These are phyloP conservation scores for Hyphodiscus hymeniophilus DNA, from an alignment of 495 filamentous ascomycete species.

Conservation along the genomic window DNA sequence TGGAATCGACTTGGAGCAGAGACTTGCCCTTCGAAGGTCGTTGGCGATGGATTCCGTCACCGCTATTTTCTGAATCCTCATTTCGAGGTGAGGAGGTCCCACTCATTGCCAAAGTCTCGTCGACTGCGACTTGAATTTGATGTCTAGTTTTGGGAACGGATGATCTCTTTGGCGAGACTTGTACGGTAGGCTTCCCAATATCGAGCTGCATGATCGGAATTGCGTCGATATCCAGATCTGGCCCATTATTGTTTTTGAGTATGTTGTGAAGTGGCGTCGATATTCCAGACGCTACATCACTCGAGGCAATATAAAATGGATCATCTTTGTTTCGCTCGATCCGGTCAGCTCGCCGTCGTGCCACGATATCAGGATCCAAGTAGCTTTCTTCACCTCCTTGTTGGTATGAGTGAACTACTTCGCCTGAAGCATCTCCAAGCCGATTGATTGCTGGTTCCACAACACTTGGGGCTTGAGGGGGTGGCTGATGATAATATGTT, in stretches of 20 bases:
- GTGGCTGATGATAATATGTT: conserved; percentile 48
- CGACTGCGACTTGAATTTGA: conserved; percentile 29
- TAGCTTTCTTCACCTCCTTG: conserved; percentile 45
- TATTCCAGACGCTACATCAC: conserved; percentile 40
- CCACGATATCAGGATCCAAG: conserved; percentile 53
- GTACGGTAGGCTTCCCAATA: conserved; percentile 40
- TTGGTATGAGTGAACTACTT: conserved; percentile 56
- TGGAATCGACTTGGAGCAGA: conserved; percentile 76
- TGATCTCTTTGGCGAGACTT: conserved; percentile 20
- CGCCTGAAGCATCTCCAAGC: conserved; percentile 33
- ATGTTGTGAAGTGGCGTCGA: conserved; percentile 69
- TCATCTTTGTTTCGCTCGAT: conserved; percentile 80
- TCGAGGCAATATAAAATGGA: conserved; percentile 79
- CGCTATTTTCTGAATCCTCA: conserved; percentile 30
- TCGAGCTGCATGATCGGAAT: conserved; percentile 93
- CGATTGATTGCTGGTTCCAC: conserved; percentile 45
- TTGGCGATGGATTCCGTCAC: conserved; percentile 19
- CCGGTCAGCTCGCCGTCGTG: conserved; percentile 57
- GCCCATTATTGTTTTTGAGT: conserved; percentile 56
- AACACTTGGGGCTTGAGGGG: conserved; percentile 23
- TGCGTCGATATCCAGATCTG: conserved; percentile 77
- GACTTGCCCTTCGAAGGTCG: conserved; percentile 35
- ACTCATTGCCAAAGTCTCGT: conserved; percentile 22
- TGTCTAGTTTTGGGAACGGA: conserved; percentile 12
- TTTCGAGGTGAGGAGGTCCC: conserved; percentile 26